These are phyloP conservation scores for Hanseniaspora nectarophila DNA, from an alignment of 805 yeast genomes.

Conservation along the genomic window DNA sequence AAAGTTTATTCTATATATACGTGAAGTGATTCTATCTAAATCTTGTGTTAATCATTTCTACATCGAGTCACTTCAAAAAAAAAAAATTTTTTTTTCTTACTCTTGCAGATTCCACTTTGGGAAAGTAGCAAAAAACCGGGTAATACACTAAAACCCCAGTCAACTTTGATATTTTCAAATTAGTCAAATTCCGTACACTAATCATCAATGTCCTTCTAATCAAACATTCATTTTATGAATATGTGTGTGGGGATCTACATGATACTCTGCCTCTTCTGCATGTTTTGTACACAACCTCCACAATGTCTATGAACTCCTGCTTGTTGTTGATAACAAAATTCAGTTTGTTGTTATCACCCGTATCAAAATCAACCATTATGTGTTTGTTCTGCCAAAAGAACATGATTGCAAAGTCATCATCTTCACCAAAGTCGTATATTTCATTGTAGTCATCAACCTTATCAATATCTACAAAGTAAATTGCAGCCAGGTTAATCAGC, in stretches of 20 bases:
- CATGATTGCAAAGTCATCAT: constrained; percentile 75
- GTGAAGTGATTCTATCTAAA: too few species aligned
- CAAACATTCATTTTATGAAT: too few species aligned
- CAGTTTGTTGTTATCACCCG: constrained; percentile 92
- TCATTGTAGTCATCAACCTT: constrained; percentile 81
- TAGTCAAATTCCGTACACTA: too few species aligned
- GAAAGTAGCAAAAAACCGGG: background rate
- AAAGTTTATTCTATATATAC: too few species aligned
- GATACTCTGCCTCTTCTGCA: constrained; percentile 88
- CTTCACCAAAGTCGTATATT: constrained; percentile 25
- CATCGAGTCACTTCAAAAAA: background rate
- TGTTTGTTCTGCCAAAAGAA: constrained; percentile 86
- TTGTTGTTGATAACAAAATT: constrained; percentile 66
- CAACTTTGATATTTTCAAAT: too few species aligned
- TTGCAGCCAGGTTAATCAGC: constrained; percentile 74
- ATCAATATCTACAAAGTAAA: constrained; percentile 79
- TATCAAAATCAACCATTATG: constrained; percentile 97
- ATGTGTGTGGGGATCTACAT: constrained; percentile 71
- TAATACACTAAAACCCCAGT: too few species aligned
- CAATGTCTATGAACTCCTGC: constrained; percentile 81
- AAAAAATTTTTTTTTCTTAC: background rate
- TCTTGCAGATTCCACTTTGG: background rate
- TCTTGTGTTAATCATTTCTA: too few species aligned
- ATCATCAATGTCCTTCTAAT: too few species aligned
- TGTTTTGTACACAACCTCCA: constrained; percentile 82